Base-by-base conservation (phyloP, 2,329 filamentous ascomycete genomes). In the Knufia petricola region DNA sequence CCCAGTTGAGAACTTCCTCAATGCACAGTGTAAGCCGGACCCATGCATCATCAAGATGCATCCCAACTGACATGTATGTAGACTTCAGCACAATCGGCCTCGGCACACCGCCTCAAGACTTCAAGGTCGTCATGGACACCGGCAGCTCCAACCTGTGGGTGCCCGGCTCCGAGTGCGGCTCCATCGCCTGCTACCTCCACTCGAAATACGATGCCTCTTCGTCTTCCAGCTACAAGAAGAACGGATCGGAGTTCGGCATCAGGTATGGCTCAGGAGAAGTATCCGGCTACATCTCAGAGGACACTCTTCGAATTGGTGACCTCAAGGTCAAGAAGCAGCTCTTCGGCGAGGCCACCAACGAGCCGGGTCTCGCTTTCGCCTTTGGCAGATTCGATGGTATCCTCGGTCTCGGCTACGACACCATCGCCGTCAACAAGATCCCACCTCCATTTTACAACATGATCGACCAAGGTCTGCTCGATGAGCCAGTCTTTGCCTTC, bases 71-170 rank as follows among this genome's bases (percentile, higher is more conserved):
- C 37, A 24, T 30, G 37, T 36, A 10, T 37, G 28, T 58, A 94
- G 89, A 98, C 77, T 98, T 95, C 80, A 94, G 90, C 59, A 88
- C 95, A 69, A 95, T 98, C 67, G 78, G 81, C 60, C 80, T 98
- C 66, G 92, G 92, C 57, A 90, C 83, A 42, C 92, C 92, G 57
- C 83, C 92, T 28, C 92, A 98, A 50, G 57, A 59, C n/a, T 98
- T 98, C 82, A 98, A 98, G 79, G 94, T 98, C 59, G 85, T 98
- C 56, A 84, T 98, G 56, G 92, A 98, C 69, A 98, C 92, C 23
- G 92, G 92, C 62, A 95, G 88, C 77, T 96, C 92, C 67, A 98
- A 98, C 76, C 79, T 98, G 55, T 98, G 94, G 94, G 89, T 98
- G 52, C 94, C 94, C 32, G 95, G 89, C 20, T 75, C 79, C 50